Conservation (phyloP, 2,329 filamentous ascomycete species). For the Arthrobotrys megalospora region DNA sequence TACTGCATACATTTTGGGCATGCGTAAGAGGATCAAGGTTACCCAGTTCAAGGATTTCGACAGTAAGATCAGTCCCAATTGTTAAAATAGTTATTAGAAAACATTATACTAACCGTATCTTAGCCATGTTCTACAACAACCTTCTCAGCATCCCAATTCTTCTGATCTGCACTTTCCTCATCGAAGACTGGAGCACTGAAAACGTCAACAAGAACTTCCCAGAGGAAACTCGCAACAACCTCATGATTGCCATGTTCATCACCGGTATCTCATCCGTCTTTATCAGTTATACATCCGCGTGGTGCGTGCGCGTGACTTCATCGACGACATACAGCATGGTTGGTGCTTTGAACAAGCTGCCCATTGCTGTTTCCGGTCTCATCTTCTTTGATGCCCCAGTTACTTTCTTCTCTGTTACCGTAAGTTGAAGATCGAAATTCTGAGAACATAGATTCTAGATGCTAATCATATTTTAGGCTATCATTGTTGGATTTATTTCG, state of each 20-base stretch:
- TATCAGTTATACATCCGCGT: conserved; percentile 99
- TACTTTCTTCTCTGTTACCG: conserved; percentile 80
- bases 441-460: background rate
- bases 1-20: conserved; percentile 87
- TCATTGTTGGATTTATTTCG: conserved; percentile 89
- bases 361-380: conserved; percentile 90
- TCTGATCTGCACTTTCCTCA: conserved; percentile 81
- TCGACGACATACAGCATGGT: conserved; percentile 96
- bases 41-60: conserved; percentile 99
- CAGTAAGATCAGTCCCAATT: conserved; percentile 76
- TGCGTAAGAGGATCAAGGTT: conserved; percentile 99
- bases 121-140: conserved; percentile 99
- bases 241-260: conserved; percentile 91
- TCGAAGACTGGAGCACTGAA: conserved; percentile 90
- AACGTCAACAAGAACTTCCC: conserved; percentile 94
- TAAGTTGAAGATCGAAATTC: conserved; percentile 58
- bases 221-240: conserved; percentile 80
- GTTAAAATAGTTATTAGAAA: too few species aligned
- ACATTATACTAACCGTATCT: conserved; percentile 65
- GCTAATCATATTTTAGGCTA: conserved; percentile 75
- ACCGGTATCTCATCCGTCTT: conserved; percentile 94
- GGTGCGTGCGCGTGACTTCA: conserved; percentile 97
- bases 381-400: conserved; percentile 96
- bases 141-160: conserved; percentile 95
- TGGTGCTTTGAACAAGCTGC: conserved; percentile 96